Evolutionary conservation across 2,329 filamentous ascomycete genomes (phyloP), one percentile per base, ranked within the genome.

Genomic region (Colletotrichum sp.): DNA sequence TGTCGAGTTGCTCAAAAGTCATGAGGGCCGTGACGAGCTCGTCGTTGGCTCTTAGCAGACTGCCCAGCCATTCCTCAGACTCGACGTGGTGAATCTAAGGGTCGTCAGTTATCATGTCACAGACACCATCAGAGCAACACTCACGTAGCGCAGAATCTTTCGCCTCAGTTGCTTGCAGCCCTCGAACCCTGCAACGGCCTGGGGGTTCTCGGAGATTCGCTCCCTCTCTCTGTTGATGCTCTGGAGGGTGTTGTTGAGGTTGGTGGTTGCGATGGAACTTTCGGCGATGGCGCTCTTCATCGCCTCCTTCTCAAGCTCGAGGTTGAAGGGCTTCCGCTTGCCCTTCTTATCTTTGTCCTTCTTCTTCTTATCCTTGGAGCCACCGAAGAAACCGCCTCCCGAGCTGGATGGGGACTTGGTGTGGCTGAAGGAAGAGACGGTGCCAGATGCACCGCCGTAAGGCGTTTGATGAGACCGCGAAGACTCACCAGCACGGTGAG

Each of bases 1-100:
- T 93, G 82, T 99, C 96, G 78, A 99, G 91, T 80, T 98, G 95
- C 85, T 99, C 96, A 82, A 96, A 99, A 0, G 96, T 94, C 92
- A 98, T 98, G 73, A 99, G 89, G 2, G 96, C 95, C 77, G 94
- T 94, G 55, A 99, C 95, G n/a, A 99, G 93, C 84, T 98, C 95
- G 80, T 99, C 97, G 81, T 99, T 99, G 78, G 96, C 96, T 81
- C 97, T 95, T 21, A 99, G 92, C 6, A 99, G 89, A 76, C 95
- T 93, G 57, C 96, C 97, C 10, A 99, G 93, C 89, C 94, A 98
- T 81, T 99, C 93, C 81, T 99, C 96, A 10, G 93, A 93, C 82
- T 98, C 95, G 15, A 99, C 94, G 67, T 96, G 91, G 82, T 99
- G 95, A 78, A 99, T 98, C 92, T 93, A 71, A 3, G 12, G 26